A percentile compares a stretch with the other conserved stretches of the same genome.
Evolutionary conservation across 164 flowering plant species (phyloP).

Genomic region (Akebia trifoliata): DNA sequence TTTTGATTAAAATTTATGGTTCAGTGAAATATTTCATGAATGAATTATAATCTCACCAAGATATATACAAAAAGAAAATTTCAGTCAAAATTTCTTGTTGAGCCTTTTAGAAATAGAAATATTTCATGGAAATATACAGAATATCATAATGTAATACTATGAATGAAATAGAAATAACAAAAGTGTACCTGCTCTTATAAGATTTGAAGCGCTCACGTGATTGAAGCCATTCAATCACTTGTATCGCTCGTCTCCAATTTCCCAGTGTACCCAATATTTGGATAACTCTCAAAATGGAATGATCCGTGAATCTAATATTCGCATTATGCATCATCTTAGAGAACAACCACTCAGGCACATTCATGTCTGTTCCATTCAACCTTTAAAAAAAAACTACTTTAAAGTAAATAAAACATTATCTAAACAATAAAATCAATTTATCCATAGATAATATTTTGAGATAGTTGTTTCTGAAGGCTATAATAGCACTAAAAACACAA

Average conservation of each 20-base stretch:
- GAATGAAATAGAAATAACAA: background rate
- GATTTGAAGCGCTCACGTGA: slow-evolving; percentile 75
- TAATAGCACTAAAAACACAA: background rate
- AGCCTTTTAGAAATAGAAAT: too few species aligned
- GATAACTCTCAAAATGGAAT: slow-evolving; percentile 67
- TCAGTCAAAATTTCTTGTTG: too few species aligned
- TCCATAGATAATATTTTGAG: too few species aligned
- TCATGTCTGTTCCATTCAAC: slow-evolving; percentile 81
- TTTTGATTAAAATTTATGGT: too few species aligned
- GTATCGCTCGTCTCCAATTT: slow-evolving; percentile 85
- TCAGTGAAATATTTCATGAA: too few species aligned
- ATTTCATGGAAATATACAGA: too few species aligned
- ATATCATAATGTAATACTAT: slow-evolving; percentile 2
- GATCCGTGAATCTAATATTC: slow-evolving; percentile 62
- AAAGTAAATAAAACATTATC: slow-evolving; percentile 3
- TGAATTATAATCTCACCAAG: too few species aligned
- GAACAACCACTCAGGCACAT: slow-evolving; percentile 88
- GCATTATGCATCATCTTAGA: slow-evolving; percentile 83
- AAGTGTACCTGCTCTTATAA: slow-evolving; percentile 49
- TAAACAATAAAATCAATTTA: background rate
- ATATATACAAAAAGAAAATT: too few species aligned
- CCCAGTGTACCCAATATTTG: slow-evolving; percentile 79
- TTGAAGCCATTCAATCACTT: slow-evolving; percentile 89
- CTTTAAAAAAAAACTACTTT: slow-evolving; percentile 39
- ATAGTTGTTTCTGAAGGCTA: too few species aligned